phyloP scores from a whole-genome alignment of 371 early-diverging fungal genomes.

The Apophysomyces variabilis region DNA sequence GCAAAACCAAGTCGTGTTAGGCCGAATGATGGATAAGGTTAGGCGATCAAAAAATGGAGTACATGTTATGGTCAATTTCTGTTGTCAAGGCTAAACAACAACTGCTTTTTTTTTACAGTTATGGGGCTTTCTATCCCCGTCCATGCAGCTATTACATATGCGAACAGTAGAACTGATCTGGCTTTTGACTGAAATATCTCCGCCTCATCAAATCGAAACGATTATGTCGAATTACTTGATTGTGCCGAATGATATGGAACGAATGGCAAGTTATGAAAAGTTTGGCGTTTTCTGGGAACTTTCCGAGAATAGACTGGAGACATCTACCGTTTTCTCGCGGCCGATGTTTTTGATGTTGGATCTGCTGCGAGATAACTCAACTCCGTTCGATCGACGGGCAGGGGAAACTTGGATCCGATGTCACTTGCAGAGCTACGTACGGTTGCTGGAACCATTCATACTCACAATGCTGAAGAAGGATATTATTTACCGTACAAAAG shows the following conservation, averaged over 20 bases:
- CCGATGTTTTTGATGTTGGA: constrained; percentile 79
- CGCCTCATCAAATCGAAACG: constrained; percentile 64
- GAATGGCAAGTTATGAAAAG: constrained; percentile 52
- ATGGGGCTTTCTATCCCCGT: constrained; percentile 56
- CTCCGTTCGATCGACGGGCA: constrained; percentile 61
- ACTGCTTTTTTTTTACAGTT: constrained; percentile 16
- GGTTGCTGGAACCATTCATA: constrained; percentile 70
- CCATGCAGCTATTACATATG: constrained; percentile 55
- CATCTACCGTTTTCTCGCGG: constrained; percentile 60
- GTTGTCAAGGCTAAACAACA: no score
- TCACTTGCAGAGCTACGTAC: constrained; percentile 63
- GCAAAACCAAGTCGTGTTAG: constrained; percentile 18
- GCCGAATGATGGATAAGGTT: constrained; percentile 41
- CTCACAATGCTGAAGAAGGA: constrained; percentile 55
- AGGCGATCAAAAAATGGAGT: background rate
- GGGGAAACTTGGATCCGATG: constrained; percentile 78
- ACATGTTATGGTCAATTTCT: background rate
- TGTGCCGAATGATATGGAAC: constrained; percentile 34
- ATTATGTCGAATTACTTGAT: constrained; percentile 63
- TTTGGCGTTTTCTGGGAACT: constrained; percentile 80
- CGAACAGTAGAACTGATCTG: constrained; percentile 71
- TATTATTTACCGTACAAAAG: constrained; percentile 47
- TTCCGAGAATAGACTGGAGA: constrained; percentile 52
- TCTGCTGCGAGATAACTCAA: constrained; percentile 57
- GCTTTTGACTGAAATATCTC: constrained; percentile 59